Conservation (phyloP, 345 rosid species). For the Lepidium sativum region DNA sequence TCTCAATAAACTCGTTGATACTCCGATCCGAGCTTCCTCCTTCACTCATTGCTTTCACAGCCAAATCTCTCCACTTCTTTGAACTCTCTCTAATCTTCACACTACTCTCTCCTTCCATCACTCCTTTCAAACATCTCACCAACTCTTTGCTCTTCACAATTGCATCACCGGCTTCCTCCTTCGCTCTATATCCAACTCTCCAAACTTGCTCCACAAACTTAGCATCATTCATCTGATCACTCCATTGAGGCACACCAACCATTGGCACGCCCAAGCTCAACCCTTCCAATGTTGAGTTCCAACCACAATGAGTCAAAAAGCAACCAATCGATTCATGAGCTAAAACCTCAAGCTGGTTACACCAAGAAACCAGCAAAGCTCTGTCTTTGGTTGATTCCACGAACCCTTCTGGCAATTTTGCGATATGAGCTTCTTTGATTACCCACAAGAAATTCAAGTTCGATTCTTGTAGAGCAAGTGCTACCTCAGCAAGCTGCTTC, state of each 20-base stretch:
- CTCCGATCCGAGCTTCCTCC: conserved; percentile 54
- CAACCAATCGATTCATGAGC: conserved; percentile 45
- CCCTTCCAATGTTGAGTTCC: conserved; percentile 74
- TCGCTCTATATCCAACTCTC: conserved; percentile 51
- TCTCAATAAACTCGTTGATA: conserved; percentile 40
- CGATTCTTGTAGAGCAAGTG: conserved; percentile 44
- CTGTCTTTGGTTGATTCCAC: conserved; percentile 34
- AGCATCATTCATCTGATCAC: conserved; percentile 60
- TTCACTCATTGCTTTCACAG: conserved; percentile 40
- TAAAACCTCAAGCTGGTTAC: conserved; percentile 59
- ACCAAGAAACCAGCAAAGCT: conserved; percentile 50
- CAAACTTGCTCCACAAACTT: conserved; percentile 56
- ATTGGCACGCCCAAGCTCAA: conserved; percentile 60
- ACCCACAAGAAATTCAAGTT: conserved; percentile 54
- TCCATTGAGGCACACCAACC: conserved; percentile 60
- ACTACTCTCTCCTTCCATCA: conserved; percentile 52
- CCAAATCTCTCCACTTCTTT: conserved; percentile 43
- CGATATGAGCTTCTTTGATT: conserved; percentile 42
- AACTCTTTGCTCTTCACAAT: conserved; percentile 48
- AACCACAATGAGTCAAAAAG: conserved; percentile 66
- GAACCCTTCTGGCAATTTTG: conserved; percentile 42
- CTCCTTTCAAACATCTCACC: conserved; percentile 45
- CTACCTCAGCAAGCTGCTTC: conserved; percentile 42
- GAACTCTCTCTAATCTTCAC: conserved; percentile 36
- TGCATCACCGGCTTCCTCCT: conserved; percentile 42